Base-by-base conservation (phyloP, 768 basidiomycete genomes). In the Tephrocybe sp. region DNA sequence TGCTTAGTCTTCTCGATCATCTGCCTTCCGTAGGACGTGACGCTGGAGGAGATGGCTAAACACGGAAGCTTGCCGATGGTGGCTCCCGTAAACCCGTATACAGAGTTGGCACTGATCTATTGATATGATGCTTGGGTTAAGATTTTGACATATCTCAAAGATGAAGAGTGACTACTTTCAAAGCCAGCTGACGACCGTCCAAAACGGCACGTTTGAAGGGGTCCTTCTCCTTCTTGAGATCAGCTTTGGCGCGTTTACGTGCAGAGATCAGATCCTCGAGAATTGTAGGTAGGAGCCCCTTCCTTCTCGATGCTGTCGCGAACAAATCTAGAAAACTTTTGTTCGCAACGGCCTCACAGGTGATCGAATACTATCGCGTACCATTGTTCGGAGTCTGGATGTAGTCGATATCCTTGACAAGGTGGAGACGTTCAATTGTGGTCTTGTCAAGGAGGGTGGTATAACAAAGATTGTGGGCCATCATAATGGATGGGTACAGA, bases 401-500 rank as follows among this genome's bases (percentile, higher is more conserved):
- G 62, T 97, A 99, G 67, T 99, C 96, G 6, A 84, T 77, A 54
- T 90, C 92, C 63, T 89, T 92, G 27, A 82, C 80, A 16, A 98
- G 76, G 7, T 76, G 70, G 12, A 98, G 72, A 16, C 89, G 79
- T 16, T 92, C 87, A 11, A 96, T 86, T 0, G 87, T 88, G 5
- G 50, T 36, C 64, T 83, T 88, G 54, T 97, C 91, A 30, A 98
- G 67, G n/a, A 98, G 75, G 0, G 97, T 98, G 0, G 97, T 98
- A 63, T 98, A 99, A 66, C 97, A 99, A 1, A 99, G 73, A 64
- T 99, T 99, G 69, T 99, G 97, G 2, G 96, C 97, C 95, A 98
- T 98, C 97, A 99, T 99, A 70, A 99, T 98, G 0, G 97, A 98
- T 3, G 97, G 97, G 68, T 99, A 99, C 53, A 99, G 78, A 1